Evolutionary conservation across 768 basidiomycete species (phyloP), one percentile per base, ranked within the genome.

Genomic region (Leccinellum albellum): DNA sequence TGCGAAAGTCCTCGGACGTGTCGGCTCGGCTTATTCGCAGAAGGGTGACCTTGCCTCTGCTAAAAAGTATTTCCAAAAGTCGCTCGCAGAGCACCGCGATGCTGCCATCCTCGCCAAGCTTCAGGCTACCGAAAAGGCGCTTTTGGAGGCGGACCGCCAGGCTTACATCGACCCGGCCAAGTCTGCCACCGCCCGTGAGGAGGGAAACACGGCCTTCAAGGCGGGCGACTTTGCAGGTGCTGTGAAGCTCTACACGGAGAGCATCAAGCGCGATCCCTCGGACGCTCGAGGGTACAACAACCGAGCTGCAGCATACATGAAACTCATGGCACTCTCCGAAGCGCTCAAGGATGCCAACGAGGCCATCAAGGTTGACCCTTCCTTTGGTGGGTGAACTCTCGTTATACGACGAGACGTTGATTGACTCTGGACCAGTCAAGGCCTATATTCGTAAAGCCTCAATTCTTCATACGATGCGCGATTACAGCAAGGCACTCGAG

Each of bases 271-370:
- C 50, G 87, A 92, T 66, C 96, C 97, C 42, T 71, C 74, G 35
- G 97, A 99, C 69, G 83, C 96, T 14, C 82, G 88, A 61, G 94
- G 91, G 9, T 99, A 98, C 78, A 98, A 96, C 73, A 99, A 99
- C 77, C 88, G 97, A 50, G 94, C 97, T n/a, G 89, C 94, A 28
- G 95, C 94, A 23, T 98, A 97, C 76, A 92, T 89, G 75, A 98
- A 98, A 77, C 85, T 99, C 40, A 82, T 82, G 44, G 97, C 97
- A 1, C 75, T 98, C 29, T 90, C 94, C 12, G 97, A 99, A 72
- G 97, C 95, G 1, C 80, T 98, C 68, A 98, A 98, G 74, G 97
- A 99, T 66, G 92, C 86, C 37, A 85, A 99, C 55, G 86, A 90
- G 71, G 94, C 97, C 24, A 94, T 98, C 79, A 88, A 86, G 74